Base-by-base conservation (phyloP, 176 grass and related monocot genomes). In the Hordeum marinum region DNA sequence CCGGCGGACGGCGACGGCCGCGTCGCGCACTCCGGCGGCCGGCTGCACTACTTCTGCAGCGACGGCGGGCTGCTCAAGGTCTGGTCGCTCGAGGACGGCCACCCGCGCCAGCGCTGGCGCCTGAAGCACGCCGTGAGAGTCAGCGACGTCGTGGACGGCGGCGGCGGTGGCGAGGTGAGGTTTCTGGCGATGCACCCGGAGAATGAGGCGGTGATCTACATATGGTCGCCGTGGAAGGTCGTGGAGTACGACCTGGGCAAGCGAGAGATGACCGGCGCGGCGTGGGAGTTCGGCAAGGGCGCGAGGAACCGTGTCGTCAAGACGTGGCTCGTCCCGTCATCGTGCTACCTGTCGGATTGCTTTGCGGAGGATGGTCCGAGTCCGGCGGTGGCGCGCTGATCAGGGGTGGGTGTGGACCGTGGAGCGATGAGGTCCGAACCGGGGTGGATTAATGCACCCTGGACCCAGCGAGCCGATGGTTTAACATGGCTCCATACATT, bases 161-260 rank as follows among this genome's bases (percentile, higher is more conserved):
- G 6, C 26, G 36, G 9, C 26, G 9, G 24, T 5, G n/a, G 69
- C 35, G 68, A 86, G 78, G 50, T 67, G 17, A 85, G 87, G 75
- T 88, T 94, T 46, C 13, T 97, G 80, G 87, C 76, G 73, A 43
- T 92, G 60, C 90, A 97, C 77, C 94, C 92, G 25, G 94, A 86
- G 88, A 80, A 86, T 34, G 68, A 86, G 11, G 72, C 90, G 9
- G 65, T 85, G 40, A 70, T 85, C n/a, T 94, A 88, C 85, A 7
- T 92, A 69, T 92, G 80, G 86, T 29, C 81, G 69, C 80, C 59
- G 13, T 69, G 88, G 86, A 90, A 55, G 79, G 12, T 97, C 1
- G 34, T 91, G 15, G 82, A 80, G 34, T 92, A 62, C 37, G 91
- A 97, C 69, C 45, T 92, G 46, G 12, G 42, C 54, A 88, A 11